phyloP scores from a whole-genome alignment of 2,329 filamentous ascomycete species.

The Apiospora sp. region DNA sequence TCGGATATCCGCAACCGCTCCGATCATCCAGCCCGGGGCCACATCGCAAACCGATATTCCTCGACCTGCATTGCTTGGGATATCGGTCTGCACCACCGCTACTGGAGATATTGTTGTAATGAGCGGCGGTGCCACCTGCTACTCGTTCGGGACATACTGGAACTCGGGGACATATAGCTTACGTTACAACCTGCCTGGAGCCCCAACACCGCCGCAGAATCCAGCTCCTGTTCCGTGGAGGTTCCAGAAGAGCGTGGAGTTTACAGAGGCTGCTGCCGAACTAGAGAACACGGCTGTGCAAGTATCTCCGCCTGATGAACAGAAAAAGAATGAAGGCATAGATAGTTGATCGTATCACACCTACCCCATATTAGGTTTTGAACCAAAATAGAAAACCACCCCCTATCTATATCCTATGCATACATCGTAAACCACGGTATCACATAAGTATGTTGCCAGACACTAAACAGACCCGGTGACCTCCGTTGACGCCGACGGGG shows the following conservation, averaged over 20 bases:
- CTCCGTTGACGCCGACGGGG: too few relatives aligned
- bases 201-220: neutral
- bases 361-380: too few relatives aligned
- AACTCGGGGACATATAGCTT: constrained; percentile 60
- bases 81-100: constrained; percentile 59
- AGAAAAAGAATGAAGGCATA: too few relatives aligned
- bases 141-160: constrained; percentile 90
- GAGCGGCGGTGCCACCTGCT: constrained; percentile 87
- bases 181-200: neutral
- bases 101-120: constrained; percentile 65
- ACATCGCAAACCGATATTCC: constrained; percentile 27
- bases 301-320: too few relatives aligned
- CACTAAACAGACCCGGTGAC: too few relatives aligned
- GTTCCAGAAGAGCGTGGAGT: constrained; percentile 24
- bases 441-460: too few relatives aligned
- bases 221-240: constrained; percentile 6
- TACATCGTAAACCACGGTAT: too few relatives aligned
- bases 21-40: neutral
- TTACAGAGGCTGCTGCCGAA: constrained; percentile 1
- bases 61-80: constrained; percentile 76
- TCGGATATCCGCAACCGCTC: constrained; percentile 36
- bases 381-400: too few relatives aligned
- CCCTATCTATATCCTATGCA: too few relatives aligned
- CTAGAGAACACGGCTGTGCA: neutral
- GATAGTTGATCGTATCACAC: too few relatives aligned